phyloP scores from a whole-genome alignment of 169 alveolate genomes.

The Perkinsus marinus region DNA sequence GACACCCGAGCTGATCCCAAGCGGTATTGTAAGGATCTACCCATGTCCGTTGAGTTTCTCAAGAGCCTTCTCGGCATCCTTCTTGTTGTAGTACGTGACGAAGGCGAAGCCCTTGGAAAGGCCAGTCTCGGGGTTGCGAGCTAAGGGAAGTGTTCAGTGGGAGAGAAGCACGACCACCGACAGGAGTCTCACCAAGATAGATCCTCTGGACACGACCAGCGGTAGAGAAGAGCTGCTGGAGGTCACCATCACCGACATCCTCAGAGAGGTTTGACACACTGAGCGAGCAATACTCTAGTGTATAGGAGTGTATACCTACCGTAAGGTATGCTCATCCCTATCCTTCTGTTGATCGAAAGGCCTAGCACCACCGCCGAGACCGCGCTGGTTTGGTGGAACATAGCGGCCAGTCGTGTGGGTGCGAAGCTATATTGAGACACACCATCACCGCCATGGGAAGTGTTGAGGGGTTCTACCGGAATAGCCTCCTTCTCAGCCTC shows the following conservation, averaged over 20 bases:
- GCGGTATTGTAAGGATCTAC: too few species aligned
- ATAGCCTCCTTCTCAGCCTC: not conserved
- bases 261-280: not conserved
- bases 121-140: not conserved
- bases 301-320: not conserved
- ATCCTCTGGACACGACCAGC: not conserved
- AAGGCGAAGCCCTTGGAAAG: not conserved
- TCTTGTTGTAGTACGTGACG: not conserved
- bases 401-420: not conserved
- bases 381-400: not conserved
- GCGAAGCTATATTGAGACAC: not conserved
- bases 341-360: not conserved
- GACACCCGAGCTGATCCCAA: too few species aligned
- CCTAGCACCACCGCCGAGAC: not conserved
- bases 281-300: not conserved
- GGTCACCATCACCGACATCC: not conserved
- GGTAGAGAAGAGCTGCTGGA: not conserved
- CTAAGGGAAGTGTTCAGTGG: not conserved
- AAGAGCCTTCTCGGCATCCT: not conserved
- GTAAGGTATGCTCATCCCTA: not conserved
- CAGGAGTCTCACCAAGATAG: not conserved
- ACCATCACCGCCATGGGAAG: not conserved
- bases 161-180: not conserved
- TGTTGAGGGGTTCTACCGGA: not conserved
- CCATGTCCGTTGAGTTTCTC: not conserved